Conservation (phyloP, 2,329 filamentous ascomycete genomes). For the Rutstroemia sp. region DNA sequence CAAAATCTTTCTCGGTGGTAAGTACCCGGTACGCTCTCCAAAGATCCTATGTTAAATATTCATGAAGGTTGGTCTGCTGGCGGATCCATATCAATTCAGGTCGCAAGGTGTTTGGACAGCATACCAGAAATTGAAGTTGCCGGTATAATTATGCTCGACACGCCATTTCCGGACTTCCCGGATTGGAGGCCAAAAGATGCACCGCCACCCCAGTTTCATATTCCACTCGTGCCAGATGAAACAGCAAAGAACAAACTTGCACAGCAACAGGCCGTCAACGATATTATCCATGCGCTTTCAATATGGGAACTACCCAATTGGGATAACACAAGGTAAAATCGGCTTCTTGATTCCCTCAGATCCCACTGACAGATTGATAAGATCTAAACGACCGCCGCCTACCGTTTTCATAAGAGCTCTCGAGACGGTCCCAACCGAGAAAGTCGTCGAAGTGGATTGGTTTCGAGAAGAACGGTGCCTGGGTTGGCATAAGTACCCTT, state of each 20-base stretch:
- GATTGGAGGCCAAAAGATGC: slow-evolving; percentile 4
- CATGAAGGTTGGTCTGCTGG: slow-evolving; percentile 3
- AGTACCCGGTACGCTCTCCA: background rate
- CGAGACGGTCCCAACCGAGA: background rate
- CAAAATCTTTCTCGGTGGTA: slow-evolving; percentile 2
- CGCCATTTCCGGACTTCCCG: background rate
- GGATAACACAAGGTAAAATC: background rate
- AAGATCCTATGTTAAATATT: background rate
- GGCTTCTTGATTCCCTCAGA: background rate
- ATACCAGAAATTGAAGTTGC: slow-evolving; percentile 2
- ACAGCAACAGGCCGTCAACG: background rate
- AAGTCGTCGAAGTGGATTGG: slow-evolving; percentile 6
- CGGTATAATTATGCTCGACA: background rate
- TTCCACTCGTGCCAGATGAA: background rate
- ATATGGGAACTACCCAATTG: slow-evolving; percentile 1
- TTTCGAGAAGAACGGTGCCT: background rate
- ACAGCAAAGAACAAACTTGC: background rate
- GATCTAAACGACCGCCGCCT: background rate
- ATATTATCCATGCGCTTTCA: slow-evolving; percentile 3
- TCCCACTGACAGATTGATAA: background rate
- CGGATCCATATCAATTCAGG: slow-evolving; percentile 1
- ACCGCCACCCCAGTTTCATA: background rate
- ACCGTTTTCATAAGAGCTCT: slow-evolving; percentile 2
- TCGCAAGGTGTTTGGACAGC: background rate
- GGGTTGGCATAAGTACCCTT: slow-evolving; percentile 4